Evolutionary conservation across 2,329 filamentous ascomycete genomes (phyloP).

Genomic region (Fusarium pininemorale): DNA sequence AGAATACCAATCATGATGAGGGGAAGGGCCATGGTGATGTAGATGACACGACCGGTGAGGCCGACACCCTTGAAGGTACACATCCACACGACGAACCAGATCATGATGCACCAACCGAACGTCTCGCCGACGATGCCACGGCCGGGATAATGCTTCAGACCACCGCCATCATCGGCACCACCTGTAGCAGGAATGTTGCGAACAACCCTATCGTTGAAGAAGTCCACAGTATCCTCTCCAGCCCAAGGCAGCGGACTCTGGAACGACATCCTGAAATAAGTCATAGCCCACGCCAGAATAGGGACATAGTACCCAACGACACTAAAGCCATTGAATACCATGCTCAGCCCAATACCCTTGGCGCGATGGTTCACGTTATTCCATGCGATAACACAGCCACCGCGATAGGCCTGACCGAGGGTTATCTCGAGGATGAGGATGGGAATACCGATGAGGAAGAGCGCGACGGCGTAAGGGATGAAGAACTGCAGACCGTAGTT

Average conservation of each 20-base stretch:
- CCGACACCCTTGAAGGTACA: conserved; percentile 66
- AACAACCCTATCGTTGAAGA: conserved; percentile 48
- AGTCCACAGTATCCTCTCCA: conserved; percentile 6
- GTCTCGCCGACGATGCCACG: conserved; percentile 60
- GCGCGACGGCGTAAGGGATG: conserved; percentile 61
- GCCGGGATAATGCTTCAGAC: conserved; percentile 49
- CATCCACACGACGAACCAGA: conserved; percentile 66
- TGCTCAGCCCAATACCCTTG: conserved; percentile 60
- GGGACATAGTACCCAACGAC: conserved; percentile 64
- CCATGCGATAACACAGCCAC: conserved; percentile 60
- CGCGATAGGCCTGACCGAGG: conserved; percentile 71
- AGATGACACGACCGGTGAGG: conserved; percentile 63
- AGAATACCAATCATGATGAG: conserved; percentile 63
- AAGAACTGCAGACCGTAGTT: conserved; percentile 67
- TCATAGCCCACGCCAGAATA: conserved; percentile 64
- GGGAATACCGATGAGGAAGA: conserved; percentile 58
- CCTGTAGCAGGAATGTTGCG: conserved; percentile 11
- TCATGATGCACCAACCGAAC: conserved; percentile 62
- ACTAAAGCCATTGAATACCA: conserved; percentile 60
- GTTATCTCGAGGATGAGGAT: conserved; percentile 65
- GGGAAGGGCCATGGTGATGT: conserved; percentile 65
- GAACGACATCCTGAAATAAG: conserved; percentile 64
- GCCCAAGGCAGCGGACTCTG: conserved; percentile 62
- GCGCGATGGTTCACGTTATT: conserved; percentile 58
- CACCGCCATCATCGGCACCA: neutral